phyloP scores from a whole-genome alignment of 2,329 filamentous ascomycete genomes.

The Penicillium sp. region DNA sequence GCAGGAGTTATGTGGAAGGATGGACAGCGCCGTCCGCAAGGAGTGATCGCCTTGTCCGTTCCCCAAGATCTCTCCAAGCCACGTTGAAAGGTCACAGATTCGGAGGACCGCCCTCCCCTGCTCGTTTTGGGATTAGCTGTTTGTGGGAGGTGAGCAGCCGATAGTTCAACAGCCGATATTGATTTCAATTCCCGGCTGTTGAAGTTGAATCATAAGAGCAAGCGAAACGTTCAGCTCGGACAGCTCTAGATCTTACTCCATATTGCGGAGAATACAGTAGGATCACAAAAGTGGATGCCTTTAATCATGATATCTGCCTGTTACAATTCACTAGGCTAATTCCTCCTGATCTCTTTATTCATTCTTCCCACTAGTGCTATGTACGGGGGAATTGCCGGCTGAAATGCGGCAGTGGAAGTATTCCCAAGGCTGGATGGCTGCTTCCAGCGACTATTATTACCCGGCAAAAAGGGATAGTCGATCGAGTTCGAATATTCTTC shows the following conservation, averaged over 20 bases:
- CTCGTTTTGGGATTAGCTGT: conserved; percentile 2
- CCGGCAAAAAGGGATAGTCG: conserved; percentile 35
- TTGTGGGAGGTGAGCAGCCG: not conserved
- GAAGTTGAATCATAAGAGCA: not conserved
- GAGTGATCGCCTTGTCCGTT: conserved; percentile 11
- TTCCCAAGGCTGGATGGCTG: conserved; percentile 7
- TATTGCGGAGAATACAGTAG: not conserved
- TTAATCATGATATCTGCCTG: not conserved
- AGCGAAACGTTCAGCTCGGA: conserved; percentile 9
- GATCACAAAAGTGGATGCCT: not conserved
- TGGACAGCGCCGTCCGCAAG: conserved; percentile 22
- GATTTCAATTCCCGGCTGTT: not conserved
- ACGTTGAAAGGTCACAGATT: conserved; percentile 21
- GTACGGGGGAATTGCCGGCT: conserved; percentile 11
- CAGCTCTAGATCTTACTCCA: not conserved
- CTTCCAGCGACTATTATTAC: conserved; percentile 31
- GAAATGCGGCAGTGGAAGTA: conserved; percentile 19
- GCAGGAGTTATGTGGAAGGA: conserved; percentile 9
- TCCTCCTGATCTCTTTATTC: not conserved
- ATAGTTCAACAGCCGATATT: not conserved
- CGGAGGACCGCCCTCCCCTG: not conserved
- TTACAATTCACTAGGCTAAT: not conserved
- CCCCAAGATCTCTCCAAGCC: conserved; percentile 18
- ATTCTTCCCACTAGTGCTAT: not conserved
- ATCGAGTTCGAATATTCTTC: conserved; percentile 11